Evolutionary conservation across 2,329 filamentous ascomycete genomes (phyloP).

Genomic region (Hymenoscyphus linearis): DNA sequence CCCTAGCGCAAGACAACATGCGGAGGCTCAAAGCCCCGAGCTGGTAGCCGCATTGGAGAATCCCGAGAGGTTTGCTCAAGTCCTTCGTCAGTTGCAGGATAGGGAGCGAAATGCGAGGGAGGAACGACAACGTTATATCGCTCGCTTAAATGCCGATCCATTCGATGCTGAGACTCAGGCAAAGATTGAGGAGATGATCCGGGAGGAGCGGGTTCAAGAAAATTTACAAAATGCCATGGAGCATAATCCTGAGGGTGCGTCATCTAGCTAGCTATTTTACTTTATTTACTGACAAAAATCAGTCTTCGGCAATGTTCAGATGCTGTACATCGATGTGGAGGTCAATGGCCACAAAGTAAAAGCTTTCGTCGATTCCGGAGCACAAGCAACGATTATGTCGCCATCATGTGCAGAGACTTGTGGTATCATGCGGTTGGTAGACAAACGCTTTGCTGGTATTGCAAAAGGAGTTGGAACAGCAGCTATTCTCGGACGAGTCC

Average conservation of each 20-base stretch:
- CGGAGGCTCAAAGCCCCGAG: constrained; percentile 68
- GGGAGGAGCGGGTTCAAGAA: constrained; percentile 88
- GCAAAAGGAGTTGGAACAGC: constrained; percentile 93
- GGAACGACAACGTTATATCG: constrained; percentile 77
- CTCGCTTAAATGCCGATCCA: constrained; percentile 83
- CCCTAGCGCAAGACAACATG: constrained; percentile 63
- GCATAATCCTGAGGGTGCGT: constrained; percentile 88
- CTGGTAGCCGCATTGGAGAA: constrained; percentile 73
- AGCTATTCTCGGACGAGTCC: constrained; percentile 88
- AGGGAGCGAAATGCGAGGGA: constrained; percentile 67
- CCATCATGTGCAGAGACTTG: constrained; percentile 85
- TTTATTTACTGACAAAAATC: constrained; percentile 13
- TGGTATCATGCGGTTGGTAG: constrained; percentile 93
- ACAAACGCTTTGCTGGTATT: constrained; percentile 85
- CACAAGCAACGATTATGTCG: constrained; percentile 98
- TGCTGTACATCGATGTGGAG: constrained; percentile 93
- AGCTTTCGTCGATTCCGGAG: constrained; percentile 94
- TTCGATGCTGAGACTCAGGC: constrained; percentile 89
- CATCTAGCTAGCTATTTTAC: neutral
- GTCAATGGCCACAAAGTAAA: constrained; percentile 92
- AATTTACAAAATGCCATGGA: constrained; percentile 96
- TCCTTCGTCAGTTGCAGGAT: constrained; percentile 62
- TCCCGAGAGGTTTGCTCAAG: constrained; percentile 67
- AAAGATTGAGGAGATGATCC: constrained; percentile 95
- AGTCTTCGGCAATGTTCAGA: constrained; percentile 93